These are phyloP conservation scores for Rhizophora mangle DNA, from an alignment of 345 rosid genomes.

Conservation along the genomic window DNA sequence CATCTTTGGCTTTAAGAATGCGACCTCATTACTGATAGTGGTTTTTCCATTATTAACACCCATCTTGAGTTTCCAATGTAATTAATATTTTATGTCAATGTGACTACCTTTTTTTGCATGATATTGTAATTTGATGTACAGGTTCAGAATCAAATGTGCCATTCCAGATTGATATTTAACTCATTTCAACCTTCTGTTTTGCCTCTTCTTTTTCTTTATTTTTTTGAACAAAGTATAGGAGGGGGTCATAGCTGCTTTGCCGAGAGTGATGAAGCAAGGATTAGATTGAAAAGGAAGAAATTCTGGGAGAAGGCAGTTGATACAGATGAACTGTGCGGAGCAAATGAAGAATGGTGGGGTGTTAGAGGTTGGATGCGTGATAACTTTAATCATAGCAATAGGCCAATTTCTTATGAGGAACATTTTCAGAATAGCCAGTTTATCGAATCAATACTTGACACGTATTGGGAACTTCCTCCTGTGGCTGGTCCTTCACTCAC, in stretches of 20 bases:
- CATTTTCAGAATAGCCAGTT: constrained; percentile 83
- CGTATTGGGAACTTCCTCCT: constrained; percentile 96
- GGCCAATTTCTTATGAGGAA: constrained; percentile 53
- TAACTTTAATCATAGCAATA: constrained; percentile 78
- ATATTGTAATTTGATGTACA: too few species aligned
- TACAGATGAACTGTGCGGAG: constrained; percentile 73
- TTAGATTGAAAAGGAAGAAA: constrained; percentile 70
- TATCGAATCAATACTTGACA: constrained; percentile 79
- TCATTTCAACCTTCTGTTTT: neutral
- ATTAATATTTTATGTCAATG: too few species aligned
- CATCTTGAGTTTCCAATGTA: too few species aligned
- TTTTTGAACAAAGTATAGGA: constrained; percentile 37
- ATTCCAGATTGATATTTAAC: neutral
- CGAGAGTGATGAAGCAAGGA: constrained; percentile 88
- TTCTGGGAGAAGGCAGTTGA: constrained; percentile 98
- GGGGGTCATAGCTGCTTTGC: constrained; percentile 97
- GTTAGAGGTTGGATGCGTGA: constrained; percentile 89
- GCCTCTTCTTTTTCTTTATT: neutral
- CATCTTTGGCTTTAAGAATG: too few species aligned
- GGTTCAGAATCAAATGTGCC: too few species aligned
- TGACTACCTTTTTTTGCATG: too few species aligned
- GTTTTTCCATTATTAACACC: too few species aligned
- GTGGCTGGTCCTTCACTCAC: constrained; percentile 97
- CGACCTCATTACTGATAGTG: too few species aligned
- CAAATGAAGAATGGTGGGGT: constrained; percentile 95